phyloP scores from a whole-genome alignment of 2,329 filamentous ascomycete genomes.

The Colletotrichum echinochloae region DNA sequence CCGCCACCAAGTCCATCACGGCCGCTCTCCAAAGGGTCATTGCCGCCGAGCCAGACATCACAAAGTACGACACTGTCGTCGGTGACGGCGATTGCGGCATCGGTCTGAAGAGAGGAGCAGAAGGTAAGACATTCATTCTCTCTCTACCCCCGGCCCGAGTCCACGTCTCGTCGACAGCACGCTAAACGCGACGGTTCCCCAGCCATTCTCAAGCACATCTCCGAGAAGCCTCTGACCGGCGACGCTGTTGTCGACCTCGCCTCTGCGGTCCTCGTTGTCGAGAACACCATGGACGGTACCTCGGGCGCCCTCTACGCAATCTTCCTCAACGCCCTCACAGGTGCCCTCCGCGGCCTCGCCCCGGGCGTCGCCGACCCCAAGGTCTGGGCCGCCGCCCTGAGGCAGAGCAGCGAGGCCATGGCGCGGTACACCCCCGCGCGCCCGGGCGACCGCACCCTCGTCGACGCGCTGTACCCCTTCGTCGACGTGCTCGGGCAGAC shows the following conservation, averaged over 20 bases:
- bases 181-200: conserved; percentile 38
- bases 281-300: conserved; percentile 71
- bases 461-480: conserved; percentile 92
- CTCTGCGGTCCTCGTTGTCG: conserved; percentile 65
- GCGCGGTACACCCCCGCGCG: conserved; percentile 89
- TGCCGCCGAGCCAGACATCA: conserved; percentile 77
- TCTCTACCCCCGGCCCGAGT: not conserved
- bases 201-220: conserved; percentile 66
- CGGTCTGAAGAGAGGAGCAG: conserved; percentile 86
- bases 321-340: conserved; percentile 87
- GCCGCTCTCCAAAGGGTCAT: conserved; percentile 72
- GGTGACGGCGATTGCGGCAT: conserved; percentile 93
- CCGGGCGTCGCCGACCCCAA: conserved; percentile 55
- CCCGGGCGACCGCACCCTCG: conserved; percentile 88
- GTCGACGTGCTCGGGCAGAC: conserved; percentile 76
- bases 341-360: conserved; percentile 63
- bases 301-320: conserved; percentile 78
- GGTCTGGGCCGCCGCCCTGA: conserved; percentile 73
- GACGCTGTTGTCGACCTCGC: conserved; percentile 66
- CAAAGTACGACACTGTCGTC: conserved; percentile 82
- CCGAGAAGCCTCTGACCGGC: conserved; percentile 58
- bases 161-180: not conserved
- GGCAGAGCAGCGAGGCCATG: conserved; percentile 77
- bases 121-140: conserved; percentile 61
- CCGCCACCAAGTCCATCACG: conserved; percentile 64